A percentile compares a stretch with the other conserved stretches of the same genome.
Conservation (phyloP, 495 filamentous ascomycete species). For the Xylaria palmicola region DNA sequence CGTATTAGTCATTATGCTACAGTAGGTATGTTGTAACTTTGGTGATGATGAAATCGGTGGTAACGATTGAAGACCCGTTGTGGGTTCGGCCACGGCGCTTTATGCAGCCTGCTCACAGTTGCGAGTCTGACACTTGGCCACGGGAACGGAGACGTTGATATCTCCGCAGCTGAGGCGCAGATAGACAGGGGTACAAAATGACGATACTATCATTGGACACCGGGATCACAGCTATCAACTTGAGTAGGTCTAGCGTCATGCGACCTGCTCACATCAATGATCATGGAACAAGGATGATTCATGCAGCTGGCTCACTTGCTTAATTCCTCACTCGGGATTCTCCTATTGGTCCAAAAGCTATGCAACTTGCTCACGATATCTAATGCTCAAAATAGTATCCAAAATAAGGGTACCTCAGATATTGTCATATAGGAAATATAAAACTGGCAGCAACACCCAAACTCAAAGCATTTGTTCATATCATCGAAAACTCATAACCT, state of each 20-base stretch:
- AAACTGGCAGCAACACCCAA: conserved; percentile 20
- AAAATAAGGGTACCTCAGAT: conserved; percentile 16
- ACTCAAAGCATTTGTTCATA: not conserved
- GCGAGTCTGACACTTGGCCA: conserved; percentile 16
- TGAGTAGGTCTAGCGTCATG: conserved; percentile 31
- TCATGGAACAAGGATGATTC: conserved; percentile 15
- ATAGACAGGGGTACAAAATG: too few species aligned
- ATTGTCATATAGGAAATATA: conserved; percentile 28
- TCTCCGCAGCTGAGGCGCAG: not conserved
- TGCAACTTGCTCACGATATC: conserved; percentile 31
- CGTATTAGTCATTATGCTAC: conserved; percentile 33
- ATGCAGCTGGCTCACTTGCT: conserved; percentile 37
- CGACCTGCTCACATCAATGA: conserved; percentile 42
- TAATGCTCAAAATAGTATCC: conserved; percentile 22
- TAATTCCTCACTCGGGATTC: conserved; percentile 26
- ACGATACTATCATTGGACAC: not conserved
- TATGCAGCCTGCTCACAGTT: conserved; percentile 40
- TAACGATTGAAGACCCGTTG: conserved; percentile 20
- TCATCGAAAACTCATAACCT: conserved; percentile 12
- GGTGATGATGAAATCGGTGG: conserved; percentile 17
- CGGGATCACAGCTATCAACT: not conserved
- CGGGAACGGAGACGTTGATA: conserved; percentile 27
- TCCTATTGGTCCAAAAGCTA: conserved; percentile 26
- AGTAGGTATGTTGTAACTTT: conserved; percentile 22
- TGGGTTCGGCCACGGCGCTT: conserved; percentile 19